phyloP scores from a whole-genome alignment of 805 yeast genomes.

The Starmerella kuoi region DNA sequence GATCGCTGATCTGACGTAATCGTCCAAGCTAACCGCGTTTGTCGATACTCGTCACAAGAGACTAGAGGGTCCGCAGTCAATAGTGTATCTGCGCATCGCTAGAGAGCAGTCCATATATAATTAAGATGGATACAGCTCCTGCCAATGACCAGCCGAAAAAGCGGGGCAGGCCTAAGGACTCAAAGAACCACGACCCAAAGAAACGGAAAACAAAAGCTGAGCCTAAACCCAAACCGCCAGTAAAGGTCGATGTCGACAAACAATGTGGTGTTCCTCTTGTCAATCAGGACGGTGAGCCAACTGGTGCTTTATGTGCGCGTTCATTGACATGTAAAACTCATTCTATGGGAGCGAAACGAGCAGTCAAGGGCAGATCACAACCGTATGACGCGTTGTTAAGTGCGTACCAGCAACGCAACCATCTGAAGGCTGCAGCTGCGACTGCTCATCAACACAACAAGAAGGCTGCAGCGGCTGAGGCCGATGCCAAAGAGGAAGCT shows the following conservation, averaged over 20 bases:
- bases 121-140: not conserved
- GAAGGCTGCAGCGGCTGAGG: conserved; percentile 27
- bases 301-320: conserved; percentile 88
- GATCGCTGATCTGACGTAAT: no score
- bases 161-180: conserved; percentile 11
- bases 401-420: conserved; percentile 86
- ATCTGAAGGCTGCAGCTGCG: conserved; percentile 53
- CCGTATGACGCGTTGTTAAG: conserved; percentile 80
- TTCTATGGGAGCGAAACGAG: conserved; percentile 95
- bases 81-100: no score
- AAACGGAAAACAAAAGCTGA: conserved; percentile 16
- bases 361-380: conserved; percentile 84
- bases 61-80: no score
- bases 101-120: no score
- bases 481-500: conserved; percentile 22
- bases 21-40: no score
- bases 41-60: no score
- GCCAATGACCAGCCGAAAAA: conserved; percentile 4
- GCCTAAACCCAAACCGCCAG: conserved; percentile 55
- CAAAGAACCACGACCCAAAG: conserved; percentile 9
- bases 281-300: conserved; percentile 33
- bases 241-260: conserved; percentile 25
- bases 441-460: conserved; percentile 22
- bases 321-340: conserved; percentile 94
- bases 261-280: conserved; percentile 87